phyloP scores from a whole-genome alignment of 2,329 filamentous ascomycete species.

The Rutstroemia sp. region DNA sequence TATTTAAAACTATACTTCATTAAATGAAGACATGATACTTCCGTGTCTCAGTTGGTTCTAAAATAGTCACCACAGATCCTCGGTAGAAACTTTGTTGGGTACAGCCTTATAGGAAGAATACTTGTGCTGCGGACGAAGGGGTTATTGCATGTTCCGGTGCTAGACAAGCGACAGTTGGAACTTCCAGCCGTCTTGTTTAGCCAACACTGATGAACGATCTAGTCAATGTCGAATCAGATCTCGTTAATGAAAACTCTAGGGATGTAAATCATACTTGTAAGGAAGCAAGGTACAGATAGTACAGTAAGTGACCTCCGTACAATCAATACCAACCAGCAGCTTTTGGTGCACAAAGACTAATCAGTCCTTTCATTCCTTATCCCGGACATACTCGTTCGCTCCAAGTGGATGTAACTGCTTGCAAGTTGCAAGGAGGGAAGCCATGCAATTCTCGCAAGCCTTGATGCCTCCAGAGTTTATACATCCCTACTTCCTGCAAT shows the following conservation, averaged over 20 bases:
- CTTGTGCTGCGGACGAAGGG: too few species aligned
- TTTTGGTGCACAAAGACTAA: not conserved
- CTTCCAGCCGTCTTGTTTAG: too few species aligned
- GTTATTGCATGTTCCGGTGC: too few species aligned
- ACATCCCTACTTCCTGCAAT: conserved; percentile 3
- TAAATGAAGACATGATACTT: too few species aligned
- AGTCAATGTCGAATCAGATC: conserved; percentile 9
- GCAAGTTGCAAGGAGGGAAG: not conserved
- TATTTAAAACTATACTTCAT: too few species aligned
- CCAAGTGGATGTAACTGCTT: not conserved
- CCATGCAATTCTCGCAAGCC: conserved; percentile 2
- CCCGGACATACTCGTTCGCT: conserved; percentile 1
- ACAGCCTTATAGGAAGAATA: too few species aligned
- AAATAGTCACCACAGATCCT: too few species aligned
- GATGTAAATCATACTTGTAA: not conserved
- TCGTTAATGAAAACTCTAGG: not conserved
- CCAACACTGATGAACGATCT: conserved; percentile 9
- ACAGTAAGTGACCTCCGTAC: too few species aligned
- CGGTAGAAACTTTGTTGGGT: too few species aligned
- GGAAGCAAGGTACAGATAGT: too few species aligned
- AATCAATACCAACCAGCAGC: not conserved
- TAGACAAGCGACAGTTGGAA: too few species aligned
- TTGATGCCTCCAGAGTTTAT: conserved; percentile 2
- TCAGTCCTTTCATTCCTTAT: conserved; percentile 2
- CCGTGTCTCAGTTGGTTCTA: too few species aligned